phyloP scores from a whole-genome alignment of 208 protist species.

The Trypanosoma melophagium region DNA sequence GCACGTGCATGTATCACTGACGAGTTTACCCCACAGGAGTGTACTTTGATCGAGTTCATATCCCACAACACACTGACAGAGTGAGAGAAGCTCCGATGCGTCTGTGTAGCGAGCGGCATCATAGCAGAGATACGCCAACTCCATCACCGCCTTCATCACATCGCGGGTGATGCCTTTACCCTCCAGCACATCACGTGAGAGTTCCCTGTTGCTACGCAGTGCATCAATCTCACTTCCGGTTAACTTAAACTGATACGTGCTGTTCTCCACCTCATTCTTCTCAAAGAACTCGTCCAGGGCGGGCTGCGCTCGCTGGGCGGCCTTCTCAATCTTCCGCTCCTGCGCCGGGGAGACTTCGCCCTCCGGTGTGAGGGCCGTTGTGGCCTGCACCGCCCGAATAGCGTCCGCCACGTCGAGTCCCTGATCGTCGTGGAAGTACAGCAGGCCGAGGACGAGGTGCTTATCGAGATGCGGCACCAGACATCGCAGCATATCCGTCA shows the following conservation, averaged over 20 bases:
- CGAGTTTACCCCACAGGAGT: constrained; percentile 87
- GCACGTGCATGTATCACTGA: constrained; percentile 77
- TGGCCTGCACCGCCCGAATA: constrained; percentile 57
- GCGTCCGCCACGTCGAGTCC: constrained; percentile 74
- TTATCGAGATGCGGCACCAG: constrained; percentile 86
- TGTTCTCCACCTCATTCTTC: constrained; percentile 44
- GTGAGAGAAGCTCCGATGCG: constrained; percentile 75
- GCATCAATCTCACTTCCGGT: constrained; percentile 72
- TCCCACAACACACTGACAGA: constrained; percentile 82
- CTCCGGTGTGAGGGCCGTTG: constrained; percentile 69
- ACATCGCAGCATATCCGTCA: constrained; percentile 70
- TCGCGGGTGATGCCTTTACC: constrained; percentile 65
- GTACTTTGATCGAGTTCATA: constrained; percentile 66
- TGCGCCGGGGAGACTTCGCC: constrained; percentile 69
- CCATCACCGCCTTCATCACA: constrained; percentile 73
- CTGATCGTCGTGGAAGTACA: constrained; percentile 73
- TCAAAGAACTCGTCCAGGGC: constrained; percentile 85
- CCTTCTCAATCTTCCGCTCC: constrained; percentile 59
- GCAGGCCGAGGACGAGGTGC: constrained; percentile 77
- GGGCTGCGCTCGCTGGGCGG: constrained; percentile 51
- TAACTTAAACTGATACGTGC: constrained; percentile 81
- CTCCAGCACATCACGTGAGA: constrained; percentile 73
- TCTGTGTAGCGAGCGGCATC: constrained; percentile 82
- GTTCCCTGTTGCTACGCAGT: constrained; percentile 68
- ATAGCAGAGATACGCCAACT: constrained; percentile 84